Conservation (phyloP, 495 filamentous ascomycete genomes). For the Penicillium manginii region DNA sequence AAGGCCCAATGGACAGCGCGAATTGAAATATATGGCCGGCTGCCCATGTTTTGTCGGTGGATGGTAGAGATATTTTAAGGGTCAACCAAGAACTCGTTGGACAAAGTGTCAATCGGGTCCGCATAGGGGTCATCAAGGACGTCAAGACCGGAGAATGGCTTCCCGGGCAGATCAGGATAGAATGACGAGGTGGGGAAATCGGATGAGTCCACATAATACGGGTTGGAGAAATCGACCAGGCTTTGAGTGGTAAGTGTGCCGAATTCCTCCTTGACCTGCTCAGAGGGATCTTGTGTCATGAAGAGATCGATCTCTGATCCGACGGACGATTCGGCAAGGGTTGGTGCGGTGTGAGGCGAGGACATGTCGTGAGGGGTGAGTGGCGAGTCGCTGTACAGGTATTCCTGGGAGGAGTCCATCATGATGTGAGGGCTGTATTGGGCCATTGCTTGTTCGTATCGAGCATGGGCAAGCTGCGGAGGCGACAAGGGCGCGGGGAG, state of each 20-base stretch:
- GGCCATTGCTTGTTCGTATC: constrained; percentile 33
- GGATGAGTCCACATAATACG: constrained; percentile 33
- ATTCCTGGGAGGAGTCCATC: constrained; percentile 33
- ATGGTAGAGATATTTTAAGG: constrained; percentile 19
- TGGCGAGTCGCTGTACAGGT: constrained; percentile 37
- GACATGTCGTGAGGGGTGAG: constrained; percentile 39
- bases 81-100: constrained; percentile 32
- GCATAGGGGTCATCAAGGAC: constrained; percentile 42
- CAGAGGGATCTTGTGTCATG: constrained; percentile 44
- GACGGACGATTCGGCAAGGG: constrained; percentile 41
- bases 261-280: constrained; percentile 41
- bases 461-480: constrained; percentile 29
- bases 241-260: constrained; percentile 31
- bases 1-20: background rate
- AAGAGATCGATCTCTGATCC: constrained; percentile 53
- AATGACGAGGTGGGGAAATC: constrained; percentile 40
- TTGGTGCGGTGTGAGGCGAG: constrained; percentile 46
- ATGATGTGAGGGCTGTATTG: constrained; percentile 25
- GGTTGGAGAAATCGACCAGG: constrained; percentile 38
- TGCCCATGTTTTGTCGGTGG: constrained; percentile 9
- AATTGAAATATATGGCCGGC: background rate
- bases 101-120: constrained; percentile 32
- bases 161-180: constrained; percentile 40
- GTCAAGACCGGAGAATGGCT: constrained; percentile 35
- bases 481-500: constrained; percentile 40